Evolutionary conservation across 2,329 filamentous ascomycete genomes (phyloP), one percentile per base, ranked within the genome.

Genomic region (Hypoxylon sp.): DNA sequence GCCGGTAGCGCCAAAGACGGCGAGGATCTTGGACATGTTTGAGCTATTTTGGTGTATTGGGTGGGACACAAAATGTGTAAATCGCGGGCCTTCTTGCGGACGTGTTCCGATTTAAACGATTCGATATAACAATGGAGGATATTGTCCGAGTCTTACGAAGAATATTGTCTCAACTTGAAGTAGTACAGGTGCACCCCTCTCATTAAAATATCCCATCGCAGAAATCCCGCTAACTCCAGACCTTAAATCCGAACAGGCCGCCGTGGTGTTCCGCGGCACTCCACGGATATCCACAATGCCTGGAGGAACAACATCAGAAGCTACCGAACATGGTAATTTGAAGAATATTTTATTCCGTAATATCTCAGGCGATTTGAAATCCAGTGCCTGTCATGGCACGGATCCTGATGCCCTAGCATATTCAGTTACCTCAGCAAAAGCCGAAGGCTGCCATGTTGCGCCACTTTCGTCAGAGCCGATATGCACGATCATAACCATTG

Each of bases 1-100:
- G 65, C 85, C 85, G 0, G 85, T 87, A 22, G 84, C 85, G 8
- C 85, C 85, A 55, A 87, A 85, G 24, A 87, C 79, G 26, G 79
- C 80, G 35, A 85, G 76, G 33, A 80, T 69, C 42, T 81, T 80
- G 44, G 72, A 63, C 76, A 79, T 79, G 17, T 52, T 55, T 13
- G 6, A 8, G n/a, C 33, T 37, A 24, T 29, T 46, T 52, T 22
- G 13, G 35, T 29, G n/a, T 35, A 17, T 9, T 17, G 48, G 2
- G 13, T 17, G 48, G 4, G 24, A 10, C 35, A 5, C 2, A 14
- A n/a, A 22, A 8, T 46, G 31, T 26, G 39, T 14, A 11, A 24
- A 24, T 24, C 29, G 5, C 22, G 1, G 8, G 33, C 10, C 39
- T 46, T 51, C 14, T 10, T 51, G 9, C 4, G n/a, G 39, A 29